Evolutionary conservation across 352 stramenopile species (phyloP).

Genomic region (Phytophthora vignae): DNA sequence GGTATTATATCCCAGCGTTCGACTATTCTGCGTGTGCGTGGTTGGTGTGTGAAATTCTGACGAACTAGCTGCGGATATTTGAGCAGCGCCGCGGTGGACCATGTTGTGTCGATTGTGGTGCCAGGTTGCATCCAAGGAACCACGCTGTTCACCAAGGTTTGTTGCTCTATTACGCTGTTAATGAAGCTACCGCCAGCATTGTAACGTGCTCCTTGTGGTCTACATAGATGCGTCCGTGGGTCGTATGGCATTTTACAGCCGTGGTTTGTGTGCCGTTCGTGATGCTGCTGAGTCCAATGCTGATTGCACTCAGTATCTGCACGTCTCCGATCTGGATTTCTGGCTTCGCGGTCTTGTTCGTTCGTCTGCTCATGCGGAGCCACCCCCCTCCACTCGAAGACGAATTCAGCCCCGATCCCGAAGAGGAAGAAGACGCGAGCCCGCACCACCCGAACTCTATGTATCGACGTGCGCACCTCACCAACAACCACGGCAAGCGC

Average conservation of each 20-base stretch:
- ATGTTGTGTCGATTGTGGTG: constrained; percentile 45
- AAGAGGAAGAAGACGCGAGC: constrained; percentile 50
- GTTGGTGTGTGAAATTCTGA: constrained; percentile 15
- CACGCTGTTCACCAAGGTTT: constrained; percentile 51
- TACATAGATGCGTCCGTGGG: constrained; percentile 58
- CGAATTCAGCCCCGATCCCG: constrained; percentile 50
- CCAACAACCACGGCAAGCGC: constrained; percentile 37
- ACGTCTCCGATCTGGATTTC: constrained; percentile 82
- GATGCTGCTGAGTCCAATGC: constrained; percentile 76
- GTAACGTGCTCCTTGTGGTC: background rate
- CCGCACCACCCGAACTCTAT: constrained; percentile 57
- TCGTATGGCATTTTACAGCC: constrained; percentile 75
- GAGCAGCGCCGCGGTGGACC: constrained; percentile 40
- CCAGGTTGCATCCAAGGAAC: constrained; percentile 51
- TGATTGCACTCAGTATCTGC: constrained; percentile 80
- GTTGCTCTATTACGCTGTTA: background rate
- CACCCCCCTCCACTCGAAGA: constrained; percentile 39
- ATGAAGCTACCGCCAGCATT: background rate
- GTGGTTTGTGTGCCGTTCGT: constrained; percentile 78
- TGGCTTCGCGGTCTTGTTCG: constrained; percentile 60
- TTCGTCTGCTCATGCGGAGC: constrained; percentile 53
- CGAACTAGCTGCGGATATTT: constrained; percentile 7
- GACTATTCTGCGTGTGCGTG: constrained; percentile 9
- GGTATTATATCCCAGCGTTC: constrained; percentile 20
- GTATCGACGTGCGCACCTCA: constrained; percentile 53